A percentile compares a stretch with the other conserved stretches of the same genome.
These are phyloP conservation scores for Paramyrothecium roridum DNA, from an alignment of 2,329 filamentous ascomycete species.

Conservation along the genomic window DNA sequence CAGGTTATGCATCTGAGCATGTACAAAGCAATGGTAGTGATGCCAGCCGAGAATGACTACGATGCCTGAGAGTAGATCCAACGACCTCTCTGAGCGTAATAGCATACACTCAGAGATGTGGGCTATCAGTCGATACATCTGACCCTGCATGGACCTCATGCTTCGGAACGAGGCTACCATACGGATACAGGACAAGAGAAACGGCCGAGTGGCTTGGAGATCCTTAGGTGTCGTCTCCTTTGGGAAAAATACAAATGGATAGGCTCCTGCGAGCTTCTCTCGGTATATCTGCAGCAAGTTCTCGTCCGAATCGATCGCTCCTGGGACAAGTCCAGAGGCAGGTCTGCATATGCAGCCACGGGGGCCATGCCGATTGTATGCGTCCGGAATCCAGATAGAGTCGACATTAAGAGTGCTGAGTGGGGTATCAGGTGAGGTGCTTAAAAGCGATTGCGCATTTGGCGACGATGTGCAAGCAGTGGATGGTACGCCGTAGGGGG, in stretches of 20 bases:
- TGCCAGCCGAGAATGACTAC: slow-evolving; percentile 49
- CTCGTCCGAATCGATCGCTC: slow-evolving; percentile 42
- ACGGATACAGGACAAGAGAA: slow-evolving; percentile 45
- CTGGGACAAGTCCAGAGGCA: slow-evolving; percentile 31
- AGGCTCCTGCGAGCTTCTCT: slow-evolving; percentile 35
- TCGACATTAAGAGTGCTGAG: too few species aligned
- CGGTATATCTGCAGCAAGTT: slow-evolving; percentile 42
- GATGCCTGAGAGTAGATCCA: slow-evolving; percentile 47
- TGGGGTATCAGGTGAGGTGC: too few species aligned
- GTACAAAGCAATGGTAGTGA: slow-evolving; percentile 52
- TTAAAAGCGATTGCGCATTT: too few species aligned
- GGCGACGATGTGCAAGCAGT: too few species aligned
- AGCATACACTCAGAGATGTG: slow-evolving; percentile 47
- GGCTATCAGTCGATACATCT: slow-evolving; percentile 44
- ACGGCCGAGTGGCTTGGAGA: slow-evolving; percentile 37
- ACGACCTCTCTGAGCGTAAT: slow-evolving; percentile 43
- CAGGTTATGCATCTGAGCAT: slow-evolving; percentile 49
- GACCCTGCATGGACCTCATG: slow-evolving; percentile 43
- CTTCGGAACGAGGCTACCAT: slow-evolving; percentile 48
- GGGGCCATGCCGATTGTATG: slow-evolving; percentile 44
- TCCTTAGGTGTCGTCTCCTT: slow-evolving; percentile 27
- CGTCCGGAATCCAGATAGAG: slow-evolving; percentile 37
- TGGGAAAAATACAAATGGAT: slow-evolving; percentile 46
- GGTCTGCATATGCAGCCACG: slow-evolving; percentile 41
- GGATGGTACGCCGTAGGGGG: too few species aligned